Percentiles rank a stretch among this genome's conserved stretches.
These are phyloP conservation scores for Umbelopsis vinacea DNA, from an alignment of 192 early-diverging fungal genomes.

Conservation along the genomic window DNA sequence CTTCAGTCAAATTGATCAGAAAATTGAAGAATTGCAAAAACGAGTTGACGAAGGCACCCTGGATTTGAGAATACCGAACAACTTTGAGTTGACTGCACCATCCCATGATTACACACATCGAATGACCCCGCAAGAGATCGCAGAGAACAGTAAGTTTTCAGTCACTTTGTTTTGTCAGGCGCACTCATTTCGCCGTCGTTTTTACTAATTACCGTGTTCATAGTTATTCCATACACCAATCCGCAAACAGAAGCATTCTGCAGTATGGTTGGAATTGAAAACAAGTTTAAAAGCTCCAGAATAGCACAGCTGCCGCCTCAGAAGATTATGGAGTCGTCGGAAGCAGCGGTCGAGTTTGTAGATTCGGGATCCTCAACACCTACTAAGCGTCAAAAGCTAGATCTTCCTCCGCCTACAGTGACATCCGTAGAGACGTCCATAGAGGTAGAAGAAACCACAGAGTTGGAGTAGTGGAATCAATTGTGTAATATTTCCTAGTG, in stretches of 20 bases:
- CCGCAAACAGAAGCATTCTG: constrained; percentile 87
- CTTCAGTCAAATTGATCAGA: constrained; percentile 57
- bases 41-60: constrained; percentile 58
- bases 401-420: background rate
- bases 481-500: too few relatives aligned
- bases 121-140: constrained; percentile 39
- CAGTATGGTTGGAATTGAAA: constrained; percentile 66
- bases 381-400: background rate
- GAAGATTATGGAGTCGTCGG: background rate
- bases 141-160: constrained; percentile 35
- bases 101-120: constrained; percentile 40
- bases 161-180: background rate
- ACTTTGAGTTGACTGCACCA: constrained; percentile 79
- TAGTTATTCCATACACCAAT: constrained; percentile 66
- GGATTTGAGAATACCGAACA: constrained; percentile 72
- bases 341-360: background rate
- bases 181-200: background rate
- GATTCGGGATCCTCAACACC: background rate
- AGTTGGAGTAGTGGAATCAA: background rate
- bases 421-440: background rate
- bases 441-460: background rate
- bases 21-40: constrained; percentile 66
- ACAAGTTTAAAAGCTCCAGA: constrained; percentile 63
- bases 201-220: constrained; percentile 16
- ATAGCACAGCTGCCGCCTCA: background rate